These are phyloP conservation scores for Paraphoma chrysanthemicola DNA, from an alignment of 2,329 filamentous ascomycete species.

Conservation along the genomic window DNA sequence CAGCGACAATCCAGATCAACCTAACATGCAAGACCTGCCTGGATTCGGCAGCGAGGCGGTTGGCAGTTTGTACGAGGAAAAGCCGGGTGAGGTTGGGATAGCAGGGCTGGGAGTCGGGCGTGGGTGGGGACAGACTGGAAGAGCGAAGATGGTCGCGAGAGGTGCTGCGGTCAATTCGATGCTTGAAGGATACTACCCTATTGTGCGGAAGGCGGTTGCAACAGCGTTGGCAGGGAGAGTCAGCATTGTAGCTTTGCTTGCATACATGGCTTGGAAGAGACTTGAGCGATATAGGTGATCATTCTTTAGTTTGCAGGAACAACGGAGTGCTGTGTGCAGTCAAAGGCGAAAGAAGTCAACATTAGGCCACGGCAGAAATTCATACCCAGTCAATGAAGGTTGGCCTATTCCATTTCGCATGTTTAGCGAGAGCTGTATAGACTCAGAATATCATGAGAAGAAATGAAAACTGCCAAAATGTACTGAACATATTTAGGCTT, in stretches of 20 bases:
- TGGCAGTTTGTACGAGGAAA: slow-evolving; percentile 29
- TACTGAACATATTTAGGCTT: too few relatives aligned
- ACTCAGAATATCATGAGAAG: too few relatives aligned
- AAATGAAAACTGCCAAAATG: too few relatives aligned
- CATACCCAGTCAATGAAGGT: too few relatives aligned
- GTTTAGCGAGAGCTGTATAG: too few relatives aligned
- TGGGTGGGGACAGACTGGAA: slow-evolving; percentile 43
- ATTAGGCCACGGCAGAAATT: too few relatives aligned
- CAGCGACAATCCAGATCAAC: slow-evolving; percentile 14
- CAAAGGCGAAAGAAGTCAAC: too few relatives aligned
- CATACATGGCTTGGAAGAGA: slow-evolving; percentile 30
- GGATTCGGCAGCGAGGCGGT: slow-evolving; percentile 29
- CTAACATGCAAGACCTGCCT: slow-evolving; percentile 33
- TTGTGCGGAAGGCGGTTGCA: slow-evolving; percentile 56
- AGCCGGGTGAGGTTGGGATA: slow-evolving; percentile 54
- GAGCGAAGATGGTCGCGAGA: slow-evolving; percentile 47
- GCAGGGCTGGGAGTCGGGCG: slow-evolving; percentile 54
- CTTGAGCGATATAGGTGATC: not conserved
- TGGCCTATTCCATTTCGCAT: too few relatives aligned
- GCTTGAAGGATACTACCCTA: slow-evolving; percentile 61
- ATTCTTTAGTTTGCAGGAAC: not conserved
- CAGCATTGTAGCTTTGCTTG: slow-evolving; percentile 28
- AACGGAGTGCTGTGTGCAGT: not conserved
- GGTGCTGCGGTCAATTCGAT: slow-evolving; percentile 55
- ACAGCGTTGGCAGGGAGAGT: slow-evolving; percentile 50